Evolutionary conservation across 2,329 filamentous ascomycete genomes (phyloP).

Genomic region (Verticillium klebahnii): DNA sequence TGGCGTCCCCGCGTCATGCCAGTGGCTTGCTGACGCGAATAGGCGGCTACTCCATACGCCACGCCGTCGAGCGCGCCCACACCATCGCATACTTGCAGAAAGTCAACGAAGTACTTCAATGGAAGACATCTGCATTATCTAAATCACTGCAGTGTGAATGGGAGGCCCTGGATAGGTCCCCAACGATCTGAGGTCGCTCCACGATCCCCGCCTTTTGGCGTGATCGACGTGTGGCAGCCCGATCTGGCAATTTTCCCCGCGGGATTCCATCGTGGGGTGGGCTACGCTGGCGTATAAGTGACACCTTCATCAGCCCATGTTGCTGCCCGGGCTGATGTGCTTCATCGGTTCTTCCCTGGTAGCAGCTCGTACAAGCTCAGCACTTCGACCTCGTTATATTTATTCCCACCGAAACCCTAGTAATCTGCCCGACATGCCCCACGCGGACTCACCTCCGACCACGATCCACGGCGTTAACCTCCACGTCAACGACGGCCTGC

Average conservation of each 20-base stretch:
- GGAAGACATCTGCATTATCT: slow-evolving; percentile 7
- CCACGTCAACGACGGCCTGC: slow-evolving; percentile 27
- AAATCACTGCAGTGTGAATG: slow-evolving; percentile 13
- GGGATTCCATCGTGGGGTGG: no score
- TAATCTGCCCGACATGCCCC: no score
- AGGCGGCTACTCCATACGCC: slow-evolving; percentile 8
- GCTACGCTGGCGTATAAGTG: no score
- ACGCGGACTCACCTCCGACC: no score
- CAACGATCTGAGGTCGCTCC: slow-evolving; percentile 3
- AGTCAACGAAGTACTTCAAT: slow-evolving; percentile 5
- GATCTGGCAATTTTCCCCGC: no score
- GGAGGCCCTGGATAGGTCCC: slow-evolving; percentile 7
- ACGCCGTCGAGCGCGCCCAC: slow-evolving; percentile 10
- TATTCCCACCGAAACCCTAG: no score
- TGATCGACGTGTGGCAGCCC: no score
- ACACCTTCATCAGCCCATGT: no score
- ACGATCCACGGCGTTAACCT: slow-evolving; percentile 11
- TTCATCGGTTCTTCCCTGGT: no score
- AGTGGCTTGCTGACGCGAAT: neutral
- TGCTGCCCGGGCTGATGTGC: no score
- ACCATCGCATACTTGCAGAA: slow-evolving; percentile 15
- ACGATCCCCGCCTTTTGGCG: neutral
- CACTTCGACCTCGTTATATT: no score
- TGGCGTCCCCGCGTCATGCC: neutral
- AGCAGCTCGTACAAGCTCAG: no score